phyloP scores from a whole-genome alignment of 2,329 filamentous ascomycete genomes.

The Xylogone sp. region DNA sequence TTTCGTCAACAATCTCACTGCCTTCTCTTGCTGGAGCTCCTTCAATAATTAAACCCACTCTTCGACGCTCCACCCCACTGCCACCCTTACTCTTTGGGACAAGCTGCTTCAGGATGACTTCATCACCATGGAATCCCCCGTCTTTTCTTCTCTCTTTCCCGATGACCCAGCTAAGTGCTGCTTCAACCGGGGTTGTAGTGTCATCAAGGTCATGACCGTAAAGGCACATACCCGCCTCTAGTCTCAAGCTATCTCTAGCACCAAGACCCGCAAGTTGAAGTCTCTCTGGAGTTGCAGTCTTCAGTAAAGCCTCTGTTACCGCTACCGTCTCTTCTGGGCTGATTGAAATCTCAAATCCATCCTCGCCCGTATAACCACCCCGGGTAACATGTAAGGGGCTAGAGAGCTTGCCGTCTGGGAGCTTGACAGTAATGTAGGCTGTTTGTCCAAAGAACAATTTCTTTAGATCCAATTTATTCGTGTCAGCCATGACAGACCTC shows the following conservation, averaged over 20 bases:
- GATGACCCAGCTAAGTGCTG: constrained; percentile 74
- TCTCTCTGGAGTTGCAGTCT: constrained; percentile 50
- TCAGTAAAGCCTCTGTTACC: constrained; percentile 57
- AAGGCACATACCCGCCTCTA: constrained; percentile 98
- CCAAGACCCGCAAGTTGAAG: constrained; percentile 84
- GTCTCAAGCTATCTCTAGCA: constrained; percentile 83
- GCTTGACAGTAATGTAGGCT: constrained; percentile 60
- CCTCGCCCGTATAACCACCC: constrained; percentile 95
- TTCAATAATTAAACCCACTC: constrained; percentile 78
- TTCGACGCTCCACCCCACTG: constrained; percentile 62
- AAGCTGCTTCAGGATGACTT: constrained; percentile 73
- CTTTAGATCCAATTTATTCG: constrained; percentile 49
- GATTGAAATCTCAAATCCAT: constrained; percentile 95
- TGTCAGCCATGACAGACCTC: constrained; percentile 52
- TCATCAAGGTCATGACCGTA: constrained; percentile 98
- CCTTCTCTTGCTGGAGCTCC: constrained; percentile 90
- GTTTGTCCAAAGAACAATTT: constrained; percentile 80
- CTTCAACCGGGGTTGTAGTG: constrained; percentile 64
- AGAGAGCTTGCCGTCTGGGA: constrained; percentile 46
- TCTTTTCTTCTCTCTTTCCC: constrained; percentile 66
- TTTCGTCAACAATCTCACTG: constrained; percentile 65
- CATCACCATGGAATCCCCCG: constrained; percentile 81
- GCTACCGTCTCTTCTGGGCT: constrained; percentile 59
- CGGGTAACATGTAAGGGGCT: constrained; percentile 70
- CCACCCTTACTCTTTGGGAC: constrained; percentile 71